Evolutionary conservation across 306 rosid genomes (phyloP).

Genomic region (Begonia peltatifolia): DNA sequence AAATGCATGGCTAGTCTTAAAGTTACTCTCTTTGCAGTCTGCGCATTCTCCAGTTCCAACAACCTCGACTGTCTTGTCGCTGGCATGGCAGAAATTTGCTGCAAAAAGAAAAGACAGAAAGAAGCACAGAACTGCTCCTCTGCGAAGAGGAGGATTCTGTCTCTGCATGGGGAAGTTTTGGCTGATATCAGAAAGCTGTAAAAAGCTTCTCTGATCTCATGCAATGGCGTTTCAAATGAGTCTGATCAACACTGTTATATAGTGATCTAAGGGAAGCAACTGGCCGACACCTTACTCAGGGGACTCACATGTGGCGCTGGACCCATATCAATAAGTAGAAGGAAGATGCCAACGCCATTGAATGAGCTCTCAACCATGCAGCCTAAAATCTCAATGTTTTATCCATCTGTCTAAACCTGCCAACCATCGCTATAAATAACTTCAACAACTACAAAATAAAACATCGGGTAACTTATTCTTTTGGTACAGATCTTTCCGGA

Average conservation of each 20-base stretch:
- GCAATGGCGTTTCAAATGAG: conserved; percentile 1
- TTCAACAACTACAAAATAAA: too few species aligned
- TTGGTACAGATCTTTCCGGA: too few species aligned
- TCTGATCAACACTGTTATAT: conserved; percentile 19
- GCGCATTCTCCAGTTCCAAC: conserved; percentile 76
- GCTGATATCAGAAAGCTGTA: neutral
- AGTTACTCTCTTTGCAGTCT: conserved; percentile 44
- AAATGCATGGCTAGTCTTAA: conserved; percentile 48
- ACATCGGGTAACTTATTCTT: too few species aligned
- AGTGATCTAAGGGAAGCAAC: conserved; percentile 12
- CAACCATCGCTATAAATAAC: conserved; percentile 6
- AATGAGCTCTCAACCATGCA: conserved; percentile 44
- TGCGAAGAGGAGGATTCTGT: conserved; percentile 14
- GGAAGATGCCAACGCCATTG: conserved; percentile 11
- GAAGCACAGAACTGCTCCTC: conserved; percentile 46
- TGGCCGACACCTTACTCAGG: conserved; percentile 43
- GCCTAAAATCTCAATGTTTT: conserved; percentile 9
- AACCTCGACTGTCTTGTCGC: conserved; percentile 42
- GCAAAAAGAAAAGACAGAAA: conserved; percentile 27
- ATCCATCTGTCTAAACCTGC: conserved; percentile 40
- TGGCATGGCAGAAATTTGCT: conserved; percentile 35
- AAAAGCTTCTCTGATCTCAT: neutral
- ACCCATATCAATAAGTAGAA: conserved; percentile 5
- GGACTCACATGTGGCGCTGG: conserved; percentile 51
- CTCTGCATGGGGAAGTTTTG: conserved; percentile 29